phyloP scores from a whole-genome alignment of 148 eudicot species.

The Camellia japonica region DNA sequence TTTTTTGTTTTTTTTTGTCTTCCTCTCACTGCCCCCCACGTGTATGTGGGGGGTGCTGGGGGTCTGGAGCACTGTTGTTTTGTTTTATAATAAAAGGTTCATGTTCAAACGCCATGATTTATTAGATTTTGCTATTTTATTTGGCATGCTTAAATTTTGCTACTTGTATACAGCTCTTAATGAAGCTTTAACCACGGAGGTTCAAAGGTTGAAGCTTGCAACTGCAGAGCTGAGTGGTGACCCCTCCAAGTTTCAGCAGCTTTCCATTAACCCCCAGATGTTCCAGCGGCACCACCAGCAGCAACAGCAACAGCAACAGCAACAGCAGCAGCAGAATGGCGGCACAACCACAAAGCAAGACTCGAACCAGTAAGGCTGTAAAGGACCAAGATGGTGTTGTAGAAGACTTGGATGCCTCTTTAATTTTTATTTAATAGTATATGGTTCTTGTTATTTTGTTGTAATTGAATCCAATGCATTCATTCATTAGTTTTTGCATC shows the following conservation, averaged over 20 bases:
- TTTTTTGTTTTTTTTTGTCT: too few species aligned
- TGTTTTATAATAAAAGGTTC: neutral
- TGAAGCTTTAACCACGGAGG: constrained; percentile 82
- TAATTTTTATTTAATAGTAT: constrained; percentile 5
- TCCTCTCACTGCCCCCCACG: too few species aligned
- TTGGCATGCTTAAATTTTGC: neutral
- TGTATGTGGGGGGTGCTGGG: too few species aligned
- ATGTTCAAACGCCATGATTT: neutral
- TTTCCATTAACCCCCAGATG: constrained; percentile 63
- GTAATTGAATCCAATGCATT: constrained; percentile 28
- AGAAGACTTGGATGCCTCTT: constrained; percentile 8
- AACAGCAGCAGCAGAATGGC: constrained; percentile 36
- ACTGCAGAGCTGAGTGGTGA: constrained; percentile 61
- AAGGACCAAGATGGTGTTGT: neutral
- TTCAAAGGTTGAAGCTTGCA: constrained; percentile 84
- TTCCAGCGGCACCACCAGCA: constrained; percentile 46
- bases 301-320: constrained; percentile 44
- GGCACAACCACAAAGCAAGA: constrained; percentile 46
- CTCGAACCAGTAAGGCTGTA: constrained; percentile 28
- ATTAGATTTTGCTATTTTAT: neutral
- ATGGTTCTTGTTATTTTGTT: constrained; percentile 16
- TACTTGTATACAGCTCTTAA: constrained; percentile 62
- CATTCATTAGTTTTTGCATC: constrained; percentile 40
- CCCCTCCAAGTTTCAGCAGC: constrained; percentile 71
- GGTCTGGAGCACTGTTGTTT: too few species aligned